Evolutionary conservation across 495 filamentous ascomycete genomes (phyloP).

Genomic region (Pyronema omphalodes): DNA sequence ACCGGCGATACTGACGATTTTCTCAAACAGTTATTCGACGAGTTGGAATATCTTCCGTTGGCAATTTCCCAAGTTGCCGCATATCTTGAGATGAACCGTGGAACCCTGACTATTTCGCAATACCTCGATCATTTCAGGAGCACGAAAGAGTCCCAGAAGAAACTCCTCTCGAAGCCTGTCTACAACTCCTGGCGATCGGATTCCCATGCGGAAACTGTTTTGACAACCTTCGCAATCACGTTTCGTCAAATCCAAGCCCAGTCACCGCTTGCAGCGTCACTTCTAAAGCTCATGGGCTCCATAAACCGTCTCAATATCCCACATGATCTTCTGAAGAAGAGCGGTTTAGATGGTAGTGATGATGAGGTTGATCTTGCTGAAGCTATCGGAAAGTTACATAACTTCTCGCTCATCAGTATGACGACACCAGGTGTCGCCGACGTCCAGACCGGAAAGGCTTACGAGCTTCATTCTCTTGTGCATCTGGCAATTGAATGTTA

Average conservation of each 20-base stretch:
- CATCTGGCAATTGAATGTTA: neutral
- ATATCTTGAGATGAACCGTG: conserved; percentile 1
- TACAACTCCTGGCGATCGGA: conserved; percentile 15
- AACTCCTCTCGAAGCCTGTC: conserved; percentile 7
- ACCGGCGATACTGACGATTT: conserved; percentile 7
- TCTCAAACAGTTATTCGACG: conserved; percentile 3
- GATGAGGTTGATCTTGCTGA: neutral
- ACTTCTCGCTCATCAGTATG: neutral
- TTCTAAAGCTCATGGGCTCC: conserved; percentile 23
- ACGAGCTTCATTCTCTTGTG: conserved; percentile 1
- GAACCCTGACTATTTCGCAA: neutral
- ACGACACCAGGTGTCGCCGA: neutral
- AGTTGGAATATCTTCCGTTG: conserved; percentile 11
- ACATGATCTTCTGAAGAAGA: conserved; percentile 3
- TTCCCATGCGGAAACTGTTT: conserved; percentile 23
- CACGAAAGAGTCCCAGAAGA: neutral
- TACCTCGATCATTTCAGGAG: conserved; percentile 1
- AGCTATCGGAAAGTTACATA: conserved; percentile 1
- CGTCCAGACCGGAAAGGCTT: neutral
- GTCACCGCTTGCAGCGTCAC: conserved; percentile 12
- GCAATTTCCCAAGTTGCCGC: conserved; percentile 9
- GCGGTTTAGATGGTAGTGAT: neutral
- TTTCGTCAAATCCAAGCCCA: conserved; percentile 28
- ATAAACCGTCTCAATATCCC: conserved; percentile 25
- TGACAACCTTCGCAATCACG: conserved; percentile 33